Conservation (phyloP, 1,284 basidiomycete species). For the Athelia psychrophila region DNA sequence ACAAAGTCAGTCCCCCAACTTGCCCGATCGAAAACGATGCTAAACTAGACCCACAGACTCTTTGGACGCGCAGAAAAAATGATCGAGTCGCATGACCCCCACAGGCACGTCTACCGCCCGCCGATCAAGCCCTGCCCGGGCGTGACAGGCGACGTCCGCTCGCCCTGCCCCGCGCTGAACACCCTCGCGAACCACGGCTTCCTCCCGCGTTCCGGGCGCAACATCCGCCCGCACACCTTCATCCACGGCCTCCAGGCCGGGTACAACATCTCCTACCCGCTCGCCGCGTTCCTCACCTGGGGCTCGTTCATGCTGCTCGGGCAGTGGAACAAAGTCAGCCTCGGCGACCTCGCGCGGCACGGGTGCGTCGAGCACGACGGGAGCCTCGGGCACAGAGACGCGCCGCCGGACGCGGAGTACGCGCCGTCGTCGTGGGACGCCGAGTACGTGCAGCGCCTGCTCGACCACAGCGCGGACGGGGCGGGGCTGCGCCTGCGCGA, state of each 20-base stretch:
- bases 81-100: background rate
- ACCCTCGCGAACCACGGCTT: constrained; percentile 45
- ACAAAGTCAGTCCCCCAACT: background rate
- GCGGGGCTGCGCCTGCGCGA: constrained; percentile 19
- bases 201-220: constrained; percentile 31
- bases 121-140: constrained; percentile 1
- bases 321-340: constrained; percentile 14
- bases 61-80: background rate
- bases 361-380: constrained; percentile 51
- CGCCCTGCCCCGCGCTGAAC: constrained; percentile 50
- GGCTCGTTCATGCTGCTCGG: constrained; percentile 23
- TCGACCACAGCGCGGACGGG: constrained; percentile 10
- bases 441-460: constrained; percentile 12
- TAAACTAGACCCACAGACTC: background rate
- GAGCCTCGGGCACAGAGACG: constrained; percentile 44
- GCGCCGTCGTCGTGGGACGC: constrained; percentile 21
- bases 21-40: background rate
- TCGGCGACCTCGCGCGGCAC: constrained; percentile 37
- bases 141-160: constrained; percentile 10
- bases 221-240: constrained; percentile 26
- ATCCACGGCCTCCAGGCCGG: constrained; percentile 26
- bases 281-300: constrained; percentile 30
- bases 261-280: constrained; percentile 30
- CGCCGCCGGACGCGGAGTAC: constrained; percentile 16
- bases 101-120: background rate